Conservation (phyloP, 371 early-diverging fungal species). For the Quaeritorhiza haematococci region DNA sequence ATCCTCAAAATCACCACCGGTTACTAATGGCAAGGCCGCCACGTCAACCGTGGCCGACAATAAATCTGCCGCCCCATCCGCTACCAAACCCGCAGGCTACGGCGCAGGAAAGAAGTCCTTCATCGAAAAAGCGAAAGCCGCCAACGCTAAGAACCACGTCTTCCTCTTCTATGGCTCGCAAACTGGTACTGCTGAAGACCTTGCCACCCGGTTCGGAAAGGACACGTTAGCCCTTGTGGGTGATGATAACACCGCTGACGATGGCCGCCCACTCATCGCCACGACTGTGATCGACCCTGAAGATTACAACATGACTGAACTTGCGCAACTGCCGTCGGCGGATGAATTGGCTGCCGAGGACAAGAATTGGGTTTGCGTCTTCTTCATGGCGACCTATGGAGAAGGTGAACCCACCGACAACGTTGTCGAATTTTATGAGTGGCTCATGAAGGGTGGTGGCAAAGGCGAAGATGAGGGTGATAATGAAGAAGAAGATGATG, state of each 20-base stretch:
- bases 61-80: not conserved
- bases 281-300: constrained; percentile 70
- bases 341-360: constrained; percentile 28
- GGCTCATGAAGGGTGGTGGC: constrained; percentile 48
- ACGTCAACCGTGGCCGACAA: constrained; percentile 1
- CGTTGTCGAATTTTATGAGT: constrained; percentile 80
- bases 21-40: not conserved
- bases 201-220: constrained; percentile 79
- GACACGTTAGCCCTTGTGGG: no score
- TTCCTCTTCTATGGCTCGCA: constrained; percentile 91
- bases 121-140: constrained; percentile 14
- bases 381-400: constrained; percentile 86
- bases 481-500: constrained; percentile 43
- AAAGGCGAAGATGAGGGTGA: constrained; percentile 59
- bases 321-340: constrained; percentile 56
- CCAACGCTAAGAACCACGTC: constrained; percentile 30
- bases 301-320: constrained; percentile 74
- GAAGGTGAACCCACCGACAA: constrained; percentile 87
- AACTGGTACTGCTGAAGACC: constrained; percentile 96
- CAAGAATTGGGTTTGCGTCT: constrained; percentile 56
- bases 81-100: not conserved
- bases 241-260: constrained; percentile 63
- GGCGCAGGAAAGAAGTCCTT: constrained; percentile 32
- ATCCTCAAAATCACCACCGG: not conserved
- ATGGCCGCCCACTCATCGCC: constrained; percentile 64